Base-by-base conservation (phyloP, 1,284 basidiomycete species). In the Laetiporus sulphureus region DNA sequence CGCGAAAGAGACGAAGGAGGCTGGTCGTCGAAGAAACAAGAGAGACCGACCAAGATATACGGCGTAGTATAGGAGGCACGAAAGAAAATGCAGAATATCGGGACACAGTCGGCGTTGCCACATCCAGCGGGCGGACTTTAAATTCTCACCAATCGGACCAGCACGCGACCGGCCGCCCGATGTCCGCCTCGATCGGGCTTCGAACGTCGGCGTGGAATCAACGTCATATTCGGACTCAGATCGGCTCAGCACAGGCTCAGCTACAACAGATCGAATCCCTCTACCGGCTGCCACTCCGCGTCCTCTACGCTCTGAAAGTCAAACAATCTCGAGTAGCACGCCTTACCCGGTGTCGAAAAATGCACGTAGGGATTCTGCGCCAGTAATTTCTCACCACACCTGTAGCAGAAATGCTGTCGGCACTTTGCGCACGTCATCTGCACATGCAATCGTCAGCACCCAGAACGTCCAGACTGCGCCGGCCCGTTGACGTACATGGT, bases 371-470 rank as follows among this genome's bases (percentile, higher is more conserved):
- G 85, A 48, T 83, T 65, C 7, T 46, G 52, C 5, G 65, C 57
- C 1, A 61, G 47, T 32, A 90, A 58, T 50, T 67, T 72, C 2
- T 59, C 47, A 7, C 81, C 84, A 54, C 86, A 90, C 4, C 79
- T 72, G 54, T 85, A 90, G 65, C 87, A 91, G 54, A 90, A 89
- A 54, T 91, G 86, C 34, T 73, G 65, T 15, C 59, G 51, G 61
- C 83, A 88, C 48, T 78, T 78, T 18, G 65, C 61, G 55, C 86
- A 89, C 5, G 75, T 83, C 82, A 87, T 87, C 82, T 86, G 48
- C 31, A 13, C 45, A 21, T 47, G 30, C 49, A 45, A 21, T 36
- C 29, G 32, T 45, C 35, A 45, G 41, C 35, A 39, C 29, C 20
- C n/a, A 19, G 7, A n/a, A 24, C 32, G 25, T 27, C 7, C 13